Evolutionary conservation across 108 stramenopile species (phyloP), one percentile per base, ranked within the genome.

Genomic region (Epithemia pelagica): DNA sequence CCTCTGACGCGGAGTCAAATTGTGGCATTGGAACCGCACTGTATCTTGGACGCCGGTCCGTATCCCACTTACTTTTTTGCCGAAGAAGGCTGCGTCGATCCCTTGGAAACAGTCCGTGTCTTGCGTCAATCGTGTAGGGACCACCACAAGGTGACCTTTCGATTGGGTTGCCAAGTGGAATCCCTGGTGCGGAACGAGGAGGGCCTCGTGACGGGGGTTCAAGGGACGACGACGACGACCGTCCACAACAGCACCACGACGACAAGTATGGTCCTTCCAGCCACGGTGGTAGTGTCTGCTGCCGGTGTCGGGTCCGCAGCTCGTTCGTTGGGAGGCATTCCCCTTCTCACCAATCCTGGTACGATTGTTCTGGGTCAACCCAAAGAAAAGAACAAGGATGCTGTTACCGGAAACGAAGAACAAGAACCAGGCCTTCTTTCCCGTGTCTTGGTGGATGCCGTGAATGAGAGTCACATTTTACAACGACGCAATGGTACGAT

Each of bases 51-150:
- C n/a, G 27, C 53, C 21, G 67, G 70, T 18, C 37, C 71, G 22
- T 75, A 65, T 54, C 26, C 55, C 0, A 8, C 28, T 7, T 76
- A 78, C 56, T 82, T 66, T 55, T 84, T 81, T 62, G 82, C 81
- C 10, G 79, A 82, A 32, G 86, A 88, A 73, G 86, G 86, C 15
- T 71, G 65, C 60, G 79, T 82, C 1, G 74, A 88, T 62, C 86
- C 86, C 15, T 22, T 28, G 0, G 54, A 53, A 24, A 82, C 78
- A 1, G 80, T 80, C 20, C 59, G 64, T 55, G 63, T 69, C 21
- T 53, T 84, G 26, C 82, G 79, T 30, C 1, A 56, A 21, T 66
- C 62, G 21, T n/a, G n/a, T 80, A 80, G 24, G 58, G 30, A 31
- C n/a, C 18, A 33, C 18, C 60, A 62, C n/a, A 82, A 78, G 18